These are phyloP conservation scores for Orbilia quercus DNA, from an alignment of 2,329 filamentous ascomycete genomes.

Conservation along the genomic window DNA sequence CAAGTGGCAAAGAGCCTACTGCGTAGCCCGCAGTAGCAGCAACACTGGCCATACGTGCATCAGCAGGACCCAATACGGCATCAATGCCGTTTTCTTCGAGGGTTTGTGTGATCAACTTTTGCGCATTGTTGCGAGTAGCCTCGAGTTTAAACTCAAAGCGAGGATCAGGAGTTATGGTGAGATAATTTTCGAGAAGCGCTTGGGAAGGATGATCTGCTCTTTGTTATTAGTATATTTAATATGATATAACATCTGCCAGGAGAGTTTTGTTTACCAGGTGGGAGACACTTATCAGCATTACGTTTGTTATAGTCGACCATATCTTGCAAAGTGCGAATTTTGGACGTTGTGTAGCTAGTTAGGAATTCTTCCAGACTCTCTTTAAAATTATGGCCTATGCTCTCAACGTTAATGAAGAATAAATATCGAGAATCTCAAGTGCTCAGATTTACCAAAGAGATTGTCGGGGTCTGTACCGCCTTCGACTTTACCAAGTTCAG, in stretches of 20 bases:
- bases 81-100: constrained; percentile 23
- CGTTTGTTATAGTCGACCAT: too few relatives aligned
- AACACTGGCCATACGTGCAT: constrained; percentile 13
- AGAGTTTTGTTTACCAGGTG: too few relatives aligned
- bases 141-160: constrained; percentile 14
- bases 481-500: too few relatives aligned
- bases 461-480: too few relatives aligned
- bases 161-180: neutral
- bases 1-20: constrained; percentile 32
- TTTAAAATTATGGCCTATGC: too few relatives aligned
- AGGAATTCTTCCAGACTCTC: too few relatives aligned
- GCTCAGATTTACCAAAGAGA: too few relatives aligned
- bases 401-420: too few relatives aligned
- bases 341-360: too few relatives aligned
- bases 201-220: constrained; percentile 39
- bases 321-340: too few relatives aligned
- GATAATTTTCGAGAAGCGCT: constrained; percentile 16
- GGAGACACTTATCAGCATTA: too few relatives aligned
- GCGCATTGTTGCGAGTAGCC: neutral
- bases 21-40: constrained; percentile 38
- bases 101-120: constrained; percentile 25
- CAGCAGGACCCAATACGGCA: constrained; percentile 29
- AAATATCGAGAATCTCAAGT: too few relatives aligned
- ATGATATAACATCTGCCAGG: neutral
- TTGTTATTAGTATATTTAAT: constrained; percentile 17